These are phyloP conservation scores for Russula sp. DNA, from an alignment of 768 basidiomycete genomes.

Conservation along the genomic window DNA sequence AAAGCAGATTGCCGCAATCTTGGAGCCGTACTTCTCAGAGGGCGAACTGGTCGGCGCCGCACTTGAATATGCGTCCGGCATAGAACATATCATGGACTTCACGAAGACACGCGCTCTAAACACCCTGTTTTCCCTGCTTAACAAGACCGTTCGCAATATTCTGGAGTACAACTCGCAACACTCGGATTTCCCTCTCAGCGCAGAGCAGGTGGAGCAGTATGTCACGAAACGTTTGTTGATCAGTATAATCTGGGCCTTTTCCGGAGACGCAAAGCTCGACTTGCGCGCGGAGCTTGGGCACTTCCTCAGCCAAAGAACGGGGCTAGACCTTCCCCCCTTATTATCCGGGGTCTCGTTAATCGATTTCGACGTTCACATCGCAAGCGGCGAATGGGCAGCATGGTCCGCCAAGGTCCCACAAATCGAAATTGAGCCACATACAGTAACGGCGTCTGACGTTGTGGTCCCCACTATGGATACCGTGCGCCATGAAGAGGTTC, in stretches of 20 bases:
- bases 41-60: slow-evolving; percentile 81
- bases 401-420: slow-evolving; percentile 93
- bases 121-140: slow-evolving; percentile 94
- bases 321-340: slow-evolving; percentile 83
- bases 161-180: slow-evolving; percentile 95
- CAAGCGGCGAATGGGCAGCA: slow-evolving; percentile 80
- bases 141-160: slow-evolving; percentile 91
- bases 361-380: slow-evolving; percentile 91
- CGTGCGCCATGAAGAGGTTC: slow-evolving; percentile 95
- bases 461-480: slow-evolving; percentile 99
- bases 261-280: slow-evolving; percentile 92
- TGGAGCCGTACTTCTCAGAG: slow-evolving; percentile 79
- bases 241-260: slow-evolving; percentile 96
- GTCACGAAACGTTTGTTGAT: slow-evolving; percentile 86
- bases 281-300: slow-evolving; percentile 87
- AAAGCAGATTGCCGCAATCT: slow-evolving; percentile 65
- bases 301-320: slow-evolving; percentile 78
- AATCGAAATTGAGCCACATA: slow-evolving; percentile 95
- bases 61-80: slow-evolving; percentile 73
- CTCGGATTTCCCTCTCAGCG: slow-evolving; percentile 85
- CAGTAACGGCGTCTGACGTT: slow-evolving; percentile 92
- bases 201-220: slow-evolving; percentile 87
- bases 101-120: slow-evolving; percentile 87
- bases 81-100: slow-evolving; percentile 99
- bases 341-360: slow-evolving; percentile 77